phyloP scores from a whole-genome alignment of 2,329 filamentous ascomycete genomes.

The Canariomyces notabilis region DNA sequence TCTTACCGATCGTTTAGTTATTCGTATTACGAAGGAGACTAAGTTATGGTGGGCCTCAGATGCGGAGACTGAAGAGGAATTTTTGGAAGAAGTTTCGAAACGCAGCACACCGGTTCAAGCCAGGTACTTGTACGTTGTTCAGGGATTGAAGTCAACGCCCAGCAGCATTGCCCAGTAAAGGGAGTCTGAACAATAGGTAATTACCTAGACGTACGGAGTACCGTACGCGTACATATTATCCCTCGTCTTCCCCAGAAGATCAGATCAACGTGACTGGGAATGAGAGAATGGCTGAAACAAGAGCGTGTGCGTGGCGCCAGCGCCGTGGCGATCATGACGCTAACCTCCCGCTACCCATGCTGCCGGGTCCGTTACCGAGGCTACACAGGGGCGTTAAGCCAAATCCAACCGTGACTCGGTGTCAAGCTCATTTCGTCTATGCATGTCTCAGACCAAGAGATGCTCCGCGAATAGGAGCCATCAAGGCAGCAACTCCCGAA shows the following conservation, averaged over 20 bases:
- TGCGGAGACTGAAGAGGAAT: too few species aligned
- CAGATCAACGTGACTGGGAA: constrained; percentile 16
- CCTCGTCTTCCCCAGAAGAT: constrained; percentile 18
- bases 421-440: constrained; percentile 11
- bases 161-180: too few species aligned
- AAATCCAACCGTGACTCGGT: background rate
- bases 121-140: too few species aligned
- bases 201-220: too few species aligned
- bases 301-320: constrained; percentile 22
- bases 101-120: too few species aligned
- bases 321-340: constrained; percentile 19
- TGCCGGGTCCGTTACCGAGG: constrained; percentile 9
- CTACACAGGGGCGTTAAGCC: background rate
- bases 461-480: background rate
- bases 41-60: too few species aligned
- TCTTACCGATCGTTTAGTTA: too few species aligned
- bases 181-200: too few species aligned
- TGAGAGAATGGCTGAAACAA: constrained; percentile 21
- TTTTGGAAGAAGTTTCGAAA: too few species aligned
- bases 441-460: constrained; percentile 14
- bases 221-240: too few species aligned
- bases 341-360: constrained; percentile 10
- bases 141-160: too few species aligned
- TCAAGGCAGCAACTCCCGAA: background rate
- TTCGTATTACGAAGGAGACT: too few species aligned